Percentiles rank a stretch among this genome's conserved stretches.
These are phyloP conservation scores for Fallopia convolvulus DNA, from an alignment of 148 eudicot species.

Conservation along the genomic window DNA sequence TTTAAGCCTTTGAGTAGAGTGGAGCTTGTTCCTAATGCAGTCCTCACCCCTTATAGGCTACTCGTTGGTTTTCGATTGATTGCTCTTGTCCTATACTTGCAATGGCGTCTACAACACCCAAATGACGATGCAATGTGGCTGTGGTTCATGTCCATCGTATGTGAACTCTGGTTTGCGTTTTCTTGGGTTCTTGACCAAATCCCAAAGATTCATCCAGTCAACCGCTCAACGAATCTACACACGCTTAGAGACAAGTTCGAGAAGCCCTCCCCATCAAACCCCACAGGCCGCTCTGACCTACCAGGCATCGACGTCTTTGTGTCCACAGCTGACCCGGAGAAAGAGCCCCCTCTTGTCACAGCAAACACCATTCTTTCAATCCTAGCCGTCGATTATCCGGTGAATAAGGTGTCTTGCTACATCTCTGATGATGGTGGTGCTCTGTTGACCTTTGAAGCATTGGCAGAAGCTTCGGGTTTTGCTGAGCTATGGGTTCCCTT, in stretches of 20 bases:
- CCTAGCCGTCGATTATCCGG: constrained; percentile 68
- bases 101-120: constrained; percentile 67
- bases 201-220: constrained; percentile 69
- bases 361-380: constrained; percentile 88
- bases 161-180: constrained; percentile 80
- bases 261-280: constrained; percentile 59
- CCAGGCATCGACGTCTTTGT: constrained; percentile 83
- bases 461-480: constrained; percentile 89
- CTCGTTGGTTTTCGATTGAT: constrained; percentile 40
- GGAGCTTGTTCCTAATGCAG: not conserved
- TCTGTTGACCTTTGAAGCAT: constrained; percentile 69
- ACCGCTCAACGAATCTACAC: constrained; percentile 49
- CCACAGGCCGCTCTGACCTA: constrained; percentile 76
- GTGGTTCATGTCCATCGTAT: constrained; percentile 69
- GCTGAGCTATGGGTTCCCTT: constrained; percentile 93
- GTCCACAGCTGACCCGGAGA: constrained; percentile 85
- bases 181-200: constrained; percentile 85
- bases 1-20: constrained; percentile 1
- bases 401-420: constrained; percentile 70
- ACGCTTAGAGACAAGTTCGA: constrained; percentile 71
- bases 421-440: constrained; percentile 91
- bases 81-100: constrained; percentile 43
- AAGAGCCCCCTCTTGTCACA: constrained; percentile 74
- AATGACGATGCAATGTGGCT: constrained; percentile 77
- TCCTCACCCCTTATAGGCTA: constrained; percentile 25